Evolutionary conservation across 768 basidiomycete genomes (phyloP).

Genomic region (Agrocybe chaxingu): DNA sequence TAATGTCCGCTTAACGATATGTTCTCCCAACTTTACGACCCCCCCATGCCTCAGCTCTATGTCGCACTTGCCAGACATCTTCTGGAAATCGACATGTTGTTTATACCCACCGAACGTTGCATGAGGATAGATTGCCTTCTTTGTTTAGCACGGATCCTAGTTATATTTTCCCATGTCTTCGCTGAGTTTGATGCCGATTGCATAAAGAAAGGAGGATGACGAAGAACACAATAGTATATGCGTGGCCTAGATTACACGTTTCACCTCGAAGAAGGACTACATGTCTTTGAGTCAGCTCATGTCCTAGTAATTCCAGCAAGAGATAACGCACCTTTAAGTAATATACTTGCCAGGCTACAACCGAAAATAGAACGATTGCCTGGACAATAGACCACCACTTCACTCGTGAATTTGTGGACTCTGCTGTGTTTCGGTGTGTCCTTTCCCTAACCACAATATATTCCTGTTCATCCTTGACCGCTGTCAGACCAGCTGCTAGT

Average conservation of each 20-base stretch:
- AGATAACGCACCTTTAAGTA: constrained; percentile 73
- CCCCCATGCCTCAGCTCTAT: constrained; percentile 11
- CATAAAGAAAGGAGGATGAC: not conserved
- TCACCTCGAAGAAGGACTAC: constrained; percentile 28
- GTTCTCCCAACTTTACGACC: constrained; percentile 11
- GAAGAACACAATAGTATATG: constrained; percentile 9
- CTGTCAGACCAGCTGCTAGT: constrained; percentile 73
- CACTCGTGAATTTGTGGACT: constrained; percentile 90
- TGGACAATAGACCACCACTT: constrained; percentile 99
- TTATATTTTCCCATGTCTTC: not conserved
- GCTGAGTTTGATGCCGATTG: not conserved
- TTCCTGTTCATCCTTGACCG: constrained; percentile 98
- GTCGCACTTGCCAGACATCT: constrained; percentile 1
- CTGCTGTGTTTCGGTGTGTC: constrained; percentile 91
- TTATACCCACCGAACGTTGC: constrained; percentile 19
- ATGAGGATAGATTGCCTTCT: not conserved
- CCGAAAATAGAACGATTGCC: constrained; percentile 77
- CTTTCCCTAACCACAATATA: constrained; percentile 95
- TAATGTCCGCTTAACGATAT: constrained; percentile 7
- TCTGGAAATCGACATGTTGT: constrained; percentile 10
- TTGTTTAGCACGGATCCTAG: not conserved
- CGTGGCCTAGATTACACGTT: constrained; percentile 25
- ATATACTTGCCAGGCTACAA: constrained; percentile 97
- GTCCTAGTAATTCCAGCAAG: constrained; percentile 67
- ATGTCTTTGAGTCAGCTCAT: constrained; percentile 44